Conservation (phyloP, 257 asterid species). For the Henckelia pumila region DNA sequence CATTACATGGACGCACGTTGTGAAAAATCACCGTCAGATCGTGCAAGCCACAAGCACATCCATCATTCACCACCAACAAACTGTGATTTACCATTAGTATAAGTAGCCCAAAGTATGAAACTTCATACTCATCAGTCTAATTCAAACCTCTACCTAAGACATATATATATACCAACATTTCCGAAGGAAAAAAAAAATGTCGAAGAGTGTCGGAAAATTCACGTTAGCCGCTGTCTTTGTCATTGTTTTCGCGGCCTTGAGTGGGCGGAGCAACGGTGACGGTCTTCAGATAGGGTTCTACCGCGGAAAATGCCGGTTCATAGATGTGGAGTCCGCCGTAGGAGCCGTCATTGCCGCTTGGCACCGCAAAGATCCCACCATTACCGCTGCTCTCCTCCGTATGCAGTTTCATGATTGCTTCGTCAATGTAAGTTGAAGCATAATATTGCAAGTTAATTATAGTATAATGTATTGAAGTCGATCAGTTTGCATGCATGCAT, state of each 20-base stretch:
- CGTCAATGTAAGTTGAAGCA: constrained; percentile 40
- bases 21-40: neutral
- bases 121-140: neutral
- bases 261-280: constrained; percentile 11
- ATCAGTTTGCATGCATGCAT: neutral
- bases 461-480: neutral
- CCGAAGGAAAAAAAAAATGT: constrained; percentile 19
- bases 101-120: neutral
- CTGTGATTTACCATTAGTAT: neutral
- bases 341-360: constrained; percentile 14
- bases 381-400: constrained; percentile 53
- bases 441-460: no score
- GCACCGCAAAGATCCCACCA: constrained; percentile 32
- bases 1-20: neutral
- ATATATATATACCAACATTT: neutral
- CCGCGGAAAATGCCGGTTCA: constrained; percentile 34
- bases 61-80: no score
- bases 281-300: constrained; percentile 40
- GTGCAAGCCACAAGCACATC: neutral
- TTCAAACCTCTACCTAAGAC: neutral
- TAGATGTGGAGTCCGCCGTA: constrained; percentile 41
- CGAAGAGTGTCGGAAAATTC: constrained; percentile 10
- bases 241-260: constrained; percentile 2
- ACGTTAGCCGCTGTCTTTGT: constrained; percentile 17
- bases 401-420: constrained; percentile 71